These are phyloP conservation scores for Plasmodium sp. DNA, from an alignment of 169 alveolate species.

Conservation along the genomic window DNA sequence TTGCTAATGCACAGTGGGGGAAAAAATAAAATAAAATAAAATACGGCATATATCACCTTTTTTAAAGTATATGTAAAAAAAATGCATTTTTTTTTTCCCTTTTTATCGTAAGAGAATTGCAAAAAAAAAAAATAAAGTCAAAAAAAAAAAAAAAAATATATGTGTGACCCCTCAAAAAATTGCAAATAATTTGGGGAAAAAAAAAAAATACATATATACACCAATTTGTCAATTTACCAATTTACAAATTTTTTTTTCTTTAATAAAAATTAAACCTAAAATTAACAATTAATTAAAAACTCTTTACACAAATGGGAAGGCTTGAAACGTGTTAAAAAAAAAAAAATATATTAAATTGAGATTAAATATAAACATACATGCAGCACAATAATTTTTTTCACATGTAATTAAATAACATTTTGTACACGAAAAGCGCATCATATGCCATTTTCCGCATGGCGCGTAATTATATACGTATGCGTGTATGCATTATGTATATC, in stretches of 20 bases:
- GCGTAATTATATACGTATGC: not conserved
- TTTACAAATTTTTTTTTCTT: not conserved
- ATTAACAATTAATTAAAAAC: not conserved
- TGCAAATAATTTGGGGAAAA: not conserved
- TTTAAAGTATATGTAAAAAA: not conserved
- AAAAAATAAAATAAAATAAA: slow-evolving; percentile 1
- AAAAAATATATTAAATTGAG: not conserved
- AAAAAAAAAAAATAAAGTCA: not conserved
- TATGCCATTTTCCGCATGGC: not conserved
- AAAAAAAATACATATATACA: not conserved
- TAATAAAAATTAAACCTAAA: not conserved
- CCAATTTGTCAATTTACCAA: not conserved
- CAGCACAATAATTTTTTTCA: not conserved
- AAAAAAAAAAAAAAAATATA: not conserved
- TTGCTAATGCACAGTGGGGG: slow-evolving; percentile 4
- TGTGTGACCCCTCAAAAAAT: not conserved
- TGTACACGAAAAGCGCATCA: not conserved
- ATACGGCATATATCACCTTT: slow-evolving; percentile 13
- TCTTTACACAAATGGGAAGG: not conserved
- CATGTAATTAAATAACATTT: not conserved
- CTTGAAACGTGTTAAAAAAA: not conserved
- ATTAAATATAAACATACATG: not conserved
- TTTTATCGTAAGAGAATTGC: not conserved
- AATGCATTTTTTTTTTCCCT: not conserved
- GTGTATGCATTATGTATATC: not conserved